Evolutionary conservation across 2,329 filamentous ascomycete species (phyloP).

Genomic region (Neonectria neomacrospora): DNA sequence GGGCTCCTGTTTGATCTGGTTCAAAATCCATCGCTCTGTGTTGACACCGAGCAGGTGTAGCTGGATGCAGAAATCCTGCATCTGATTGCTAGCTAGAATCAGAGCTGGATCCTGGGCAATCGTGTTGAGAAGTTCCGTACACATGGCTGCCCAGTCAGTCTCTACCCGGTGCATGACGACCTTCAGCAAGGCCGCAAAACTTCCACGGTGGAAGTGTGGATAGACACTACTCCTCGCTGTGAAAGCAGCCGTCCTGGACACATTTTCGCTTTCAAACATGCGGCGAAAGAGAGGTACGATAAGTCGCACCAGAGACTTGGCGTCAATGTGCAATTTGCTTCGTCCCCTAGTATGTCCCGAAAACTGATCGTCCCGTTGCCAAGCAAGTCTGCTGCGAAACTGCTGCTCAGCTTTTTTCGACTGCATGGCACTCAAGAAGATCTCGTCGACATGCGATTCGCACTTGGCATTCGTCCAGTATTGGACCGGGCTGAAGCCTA

Average conservation of each 20-base stretch:
- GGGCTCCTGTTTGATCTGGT: slow-evolving; percentile 34
- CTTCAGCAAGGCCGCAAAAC: slow-evolving; percentile 54
- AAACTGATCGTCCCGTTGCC: slow-evolving; percentile 51
- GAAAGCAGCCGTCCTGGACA: slow-evolving; percentile 27
- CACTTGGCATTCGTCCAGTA: slow-evolving; percentile 62
- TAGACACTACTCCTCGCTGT: slow-evolving; percentile 33
- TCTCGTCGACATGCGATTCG: slow-evolving; percentile 54
- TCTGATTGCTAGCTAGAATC: slow-evolving; percentile 46
- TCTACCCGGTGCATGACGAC: slow-evolving; percentile 48
- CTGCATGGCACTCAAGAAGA: slow-evolving; percentile 44
- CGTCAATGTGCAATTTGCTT: slow-evolving; percentile 48
- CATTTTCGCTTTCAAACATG: slow-evolving; percentile 58
- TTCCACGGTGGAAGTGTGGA: slow-evolving; percentile 52
- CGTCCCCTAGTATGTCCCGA: slow-evolving; percentile 36
- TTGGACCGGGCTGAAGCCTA: slow-evolving; percentile 62
- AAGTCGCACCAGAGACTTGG: slow-evolving; percentile 51
- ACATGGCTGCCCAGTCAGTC: slow-evolving; percentile 50
- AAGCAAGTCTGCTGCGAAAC: slow-evolving; percentile 47
- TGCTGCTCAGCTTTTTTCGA: slow-evolving; percentile 34
- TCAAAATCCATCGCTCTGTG: slow-evolving; percentile 47
- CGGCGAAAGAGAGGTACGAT: slow-evolving; percentile 56
- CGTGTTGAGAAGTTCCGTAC: slow-evolving; percentile 43
- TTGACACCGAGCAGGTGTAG: slow-evolving; percentile 51
- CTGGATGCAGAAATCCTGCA: slow-evolving; percentile 51
- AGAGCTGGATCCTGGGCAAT: slow-evolving; percentile 47